Conservation (phyloP, 441 rosid genomes). For the Gossypium davidsonii region DNA sequence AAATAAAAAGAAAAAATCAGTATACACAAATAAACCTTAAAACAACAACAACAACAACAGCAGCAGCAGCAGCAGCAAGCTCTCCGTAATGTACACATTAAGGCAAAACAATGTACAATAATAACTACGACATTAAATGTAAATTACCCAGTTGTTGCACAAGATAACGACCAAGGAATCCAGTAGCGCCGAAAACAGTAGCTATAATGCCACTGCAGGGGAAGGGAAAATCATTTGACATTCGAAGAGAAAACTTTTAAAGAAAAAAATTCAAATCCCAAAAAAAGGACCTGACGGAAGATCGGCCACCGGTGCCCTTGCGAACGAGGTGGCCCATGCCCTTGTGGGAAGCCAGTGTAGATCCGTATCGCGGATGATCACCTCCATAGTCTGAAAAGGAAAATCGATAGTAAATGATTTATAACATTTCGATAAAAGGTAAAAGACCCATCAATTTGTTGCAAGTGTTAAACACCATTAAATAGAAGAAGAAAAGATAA, state of each 20-base stretch:
- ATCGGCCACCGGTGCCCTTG: constrained; percentile 99
- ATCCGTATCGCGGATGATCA: constrained; percentile 55
- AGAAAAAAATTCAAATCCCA: not conserved
- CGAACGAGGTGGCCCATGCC: constrained; percentile 83
- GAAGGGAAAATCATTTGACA: not conserved
- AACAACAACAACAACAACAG: not conserved
- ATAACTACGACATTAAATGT: not conserved
- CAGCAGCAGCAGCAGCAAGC: not conserved
- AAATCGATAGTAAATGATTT: not conserved
- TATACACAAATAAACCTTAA: not conserved
- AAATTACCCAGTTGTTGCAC: constrained; percentile 97
- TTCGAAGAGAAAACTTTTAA: not conserved
- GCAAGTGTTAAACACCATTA: not conserved
- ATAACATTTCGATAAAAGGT: too few relatives aligned
- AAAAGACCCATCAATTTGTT: not conserved
- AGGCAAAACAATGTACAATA: not conserved
- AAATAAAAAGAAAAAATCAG: constrained; percentile 11
- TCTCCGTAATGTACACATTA: not conserved
- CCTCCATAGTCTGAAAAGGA: constrained; percentile 43
- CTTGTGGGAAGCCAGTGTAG: constrained; percentile 53
- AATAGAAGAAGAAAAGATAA: constrained; percentile 13
- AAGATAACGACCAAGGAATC: constrained; percentile 96
- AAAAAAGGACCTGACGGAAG: constrained; percentile 77
- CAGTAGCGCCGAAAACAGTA: constrained; percentile 96
- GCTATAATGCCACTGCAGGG: constrained; percentile 86